Conservation (phyloP, 139 green algal species). For the Pseudopediastrum boryanum region DNA sequence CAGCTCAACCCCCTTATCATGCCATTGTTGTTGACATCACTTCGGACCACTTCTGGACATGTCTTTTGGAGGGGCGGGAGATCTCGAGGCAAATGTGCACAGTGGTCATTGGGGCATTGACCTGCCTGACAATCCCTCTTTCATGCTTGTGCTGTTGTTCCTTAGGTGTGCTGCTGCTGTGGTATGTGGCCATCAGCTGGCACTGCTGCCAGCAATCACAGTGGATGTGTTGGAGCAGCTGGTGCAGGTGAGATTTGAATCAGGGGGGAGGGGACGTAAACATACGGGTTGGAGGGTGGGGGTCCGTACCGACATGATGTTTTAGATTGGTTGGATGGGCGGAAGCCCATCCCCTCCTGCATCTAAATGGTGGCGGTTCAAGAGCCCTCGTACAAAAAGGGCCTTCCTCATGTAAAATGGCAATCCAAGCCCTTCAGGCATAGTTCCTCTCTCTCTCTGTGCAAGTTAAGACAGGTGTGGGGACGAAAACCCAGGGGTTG, state of each 20-base stretch:
- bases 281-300: not conserved
- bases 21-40: no score
- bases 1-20: no score
- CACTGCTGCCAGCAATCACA: conserved; percentile 72
- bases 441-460: no score
- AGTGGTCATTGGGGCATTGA: not conserved
- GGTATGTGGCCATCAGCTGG: conserved; percentile 71
- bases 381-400: no score
- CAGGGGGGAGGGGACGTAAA: not conserved
- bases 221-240: conserved; percentile 25
- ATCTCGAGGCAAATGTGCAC: no score
- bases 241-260: conserved; percentile 2
- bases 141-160: not conserved
- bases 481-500: no score
- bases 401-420: no score
- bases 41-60: no score
- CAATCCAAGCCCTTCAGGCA: no score
- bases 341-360: not conserved
- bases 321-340: not conserved
- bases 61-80: no score
- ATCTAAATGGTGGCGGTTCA: no score
- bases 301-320: not conserved
- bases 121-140: not conserved
- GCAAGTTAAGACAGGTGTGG: no score
- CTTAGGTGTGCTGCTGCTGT: conserved; percentile 81